Base-by-base conservation (phyloP, 352 stramenopile genomes). In the Phytopythium oedochilum region DNA sequence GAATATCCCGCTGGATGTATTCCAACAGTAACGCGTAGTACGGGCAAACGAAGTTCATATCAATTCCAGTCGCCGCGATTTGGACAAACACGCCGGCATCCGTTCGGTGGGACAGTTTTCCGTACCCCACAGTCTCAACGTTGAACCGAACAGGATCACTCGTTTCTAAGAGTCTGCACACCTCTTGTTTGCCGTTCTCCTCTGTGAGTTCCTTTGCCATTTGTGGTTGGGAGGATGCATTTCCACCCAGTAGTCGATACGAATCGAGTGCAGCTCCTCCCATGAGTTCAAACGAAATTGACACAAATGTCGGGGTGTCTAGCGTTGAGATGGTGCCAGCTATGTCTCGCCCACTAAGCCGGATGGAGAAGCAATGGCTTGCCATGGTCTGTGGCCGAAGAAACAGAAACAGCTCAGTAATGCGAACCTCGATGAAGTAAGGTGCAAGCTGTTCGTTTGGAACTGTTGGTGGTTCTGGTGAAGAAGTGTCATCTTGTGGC, bases 1-100 rank as follows among this genome's bases (percentile, higher is more conserved):
- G 62, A 20, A 92, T 73, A 25, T 89, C 67, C 56, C 80, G 78
- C 23, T 69, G 70, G 18, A 89, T 39, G 55, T 86, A 76, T 17
- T 88, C 62, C 6, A 63, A 32, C 12, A 92, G 68, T 0, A 75
- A 59, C 20, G 49, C 53, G 29, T 73, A 79, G 34, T 88, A 71
- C 9, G 63, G 58, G 45, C 78, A 64, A 26, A 89, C 61, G 43
- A 88, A 89, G 39, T 86, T 89, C 3, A 92, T 50, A 34, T 82
- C 66, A 2, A 88, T 61, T 29, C 62, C 36, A 0, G 76, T 71
- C 0, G 61, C 70, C 9, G 73, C 50, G 11, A 88, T 63, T 34
- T 63, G 60, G 4, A 86, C 75, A 35, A 77, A 88, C 15, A 64
- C 62, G 2, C 49, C 70, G 14, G 72, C 74, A 23, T 66, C 66